Conservation (phyloP, 2,329 filamentous ascomycete genomes). For the Epichloe uncinata region DNA sequence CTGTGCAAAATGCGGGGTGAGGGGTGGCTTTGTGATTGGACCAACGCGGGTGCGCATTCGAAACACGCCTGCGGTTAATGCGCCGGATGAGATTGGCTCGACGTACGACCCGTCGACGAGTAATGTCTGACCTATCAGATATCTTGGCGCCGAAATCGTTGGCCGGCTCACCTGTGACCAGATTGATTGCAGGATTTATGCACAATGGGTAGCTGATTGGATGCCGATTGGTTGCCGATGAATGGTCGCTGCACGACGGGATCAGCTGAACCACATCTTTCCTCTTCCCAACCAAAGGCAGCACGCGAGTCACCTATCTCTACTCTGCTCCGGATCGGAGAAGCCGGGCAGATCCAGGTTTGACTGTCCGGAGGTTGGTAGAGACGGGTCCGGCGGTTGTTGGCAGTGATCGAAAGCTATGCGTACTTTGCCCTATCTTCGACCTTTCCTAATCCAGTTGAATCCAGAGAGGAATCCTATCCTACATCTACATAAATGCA, state of each 20-base stretch:
- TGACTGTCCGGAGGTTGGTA: not conserved
- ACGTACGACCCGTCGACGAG: too few species aligned
- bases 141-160: too few species aligned
- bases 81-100: not conserved
- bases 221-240: too few species aligned
- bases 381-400: too few species aligned
- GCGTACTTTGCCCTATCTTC: not conserved
- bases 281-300: not conserved
- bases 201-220: not conserved
- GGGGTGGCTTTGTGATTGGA: not conserved
- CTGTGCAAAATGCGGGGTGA: slow-evolving; percentile 19
- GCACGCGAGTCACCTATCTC: not conserved
- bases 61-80: too few species aligned
- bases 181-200: not conserved
- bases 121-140: too few species aligned
- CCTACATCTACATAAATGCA: too few species aligned
- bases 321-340: not conserved
- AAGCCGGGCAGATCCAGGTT: not conserved
- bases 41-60: too few species aligned
- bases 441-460: not conserved
- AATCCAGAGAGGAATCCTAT: too few species aligned
- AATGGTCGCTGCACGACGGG: not conserved
- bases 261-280: slow-evolving; percentile 1
- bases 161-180: too few species aligned
- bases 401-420: not conserved